Evolutionary conservation across 2,329 filamentous ascomycete genomes (phyloP).

Genomic region (Penicillium sp.): DNA sequence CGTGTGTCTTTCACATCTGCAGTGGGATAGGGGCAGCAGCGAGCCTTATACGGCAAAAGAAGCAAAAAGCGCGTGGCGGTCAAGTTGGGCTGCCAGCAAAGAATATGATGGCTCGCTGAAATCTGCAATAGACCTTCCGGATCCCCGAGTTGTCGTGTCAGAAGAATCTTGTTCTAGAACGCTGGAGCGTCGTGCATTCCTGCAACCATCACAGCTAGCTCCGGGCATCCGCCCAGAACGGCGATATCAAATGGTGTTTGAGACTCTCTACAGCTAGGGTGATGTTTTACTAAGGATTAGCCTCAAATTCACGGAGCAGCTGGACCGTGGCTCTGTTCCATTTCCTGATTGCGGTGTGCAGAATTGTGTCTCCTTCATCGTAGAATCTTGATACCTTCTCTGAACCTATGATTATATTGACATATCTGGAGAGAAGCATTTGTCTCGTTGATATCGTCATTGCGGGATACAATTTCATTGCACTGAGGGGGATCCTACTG

Average conservation of each 20-base stretch:
- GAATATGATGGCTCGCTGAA: no score
- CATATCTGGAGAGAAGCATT: neutral
- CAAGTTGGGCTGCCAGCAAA: no score
- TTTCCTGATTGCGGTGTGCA: neutral
- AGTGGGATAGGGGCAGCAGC: neutral
- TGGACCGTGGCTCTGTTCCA: neutral
- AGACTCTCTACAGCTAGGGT: neutral
- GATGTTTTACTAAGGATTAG: neutral
- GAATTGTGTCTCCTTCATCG: neutral
- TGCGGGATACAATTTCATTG: neutral
- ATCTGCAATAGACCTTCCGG: no score
- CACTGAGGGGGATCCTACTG: neutral
- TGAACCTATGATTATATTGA: neutral
- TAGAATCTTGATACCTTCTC: neutral
- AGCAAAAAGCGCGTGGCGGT: neutral
- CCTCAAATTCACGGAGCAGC: neutral
- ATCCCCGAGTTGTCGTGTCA: no score
- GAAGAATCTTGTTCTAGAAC: neutral
- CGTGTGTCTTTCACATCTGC: neutral
- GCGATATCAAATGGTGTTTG: neutral
- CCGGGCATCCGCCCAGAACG: neutral
- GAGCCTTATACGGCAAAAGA: neutral
- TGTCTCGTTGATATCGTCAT: neutral
- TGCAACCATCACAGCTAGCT: neutral
- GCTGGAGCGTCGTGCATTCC: neutral